These are phyloP conservation scores for Paraglomus brasilianum DNA, from an alignment of 192 early-diverging fungal genomes.

Conservation along the genomic window DNA sequence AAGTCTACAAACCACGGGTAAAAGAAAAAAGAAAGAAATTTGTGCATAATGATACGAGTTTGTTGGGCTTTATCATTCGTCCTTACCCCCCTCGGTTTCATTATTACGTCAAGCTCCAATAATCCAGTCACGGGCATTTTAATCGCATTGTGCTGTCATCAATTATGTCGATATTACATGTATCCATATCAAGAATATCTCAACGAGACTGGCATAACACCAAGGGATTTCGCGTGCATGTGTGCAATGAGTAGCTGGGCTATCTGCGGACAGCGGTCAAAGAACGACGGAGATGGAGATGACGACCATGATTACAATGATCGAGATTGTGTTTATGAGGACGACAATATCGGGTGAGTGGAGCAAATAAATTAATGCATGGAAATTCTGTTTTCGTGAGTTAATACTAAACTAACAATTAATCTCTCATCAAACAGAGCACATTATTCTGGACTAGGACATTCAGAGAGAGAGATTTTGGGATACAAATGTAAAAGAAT, in stretches of 20 bases:
- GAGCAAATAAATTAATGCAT: not conserved
- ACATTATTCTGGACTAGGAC: conserved; percentile 72
- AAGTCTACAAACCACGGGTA: conserved; percentile 33
- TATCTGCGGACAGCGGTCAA: conserved; percentile 50
- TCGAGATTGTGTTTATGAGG: conserved; percentile 36
- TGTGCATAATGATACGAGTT: not conserved
- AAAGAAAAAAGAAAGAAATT: not conserved
- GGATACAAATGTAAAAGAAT: conserved; percentile 76
- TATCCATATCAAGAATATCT: conserved; percentile 69
- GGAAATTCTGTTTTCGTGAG: not conserved
- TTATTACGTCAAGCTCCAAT: conserved; percentile 26
- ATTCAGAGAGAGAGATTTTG: conserved; percentile 57
- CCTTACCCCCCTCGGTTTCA: not conserved
- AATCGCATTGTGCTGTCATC: conserved; percentile 92
- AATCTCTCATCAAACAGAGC: conserved; percentile 33
- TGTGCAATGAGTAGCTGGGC: conserved; percentile 80
- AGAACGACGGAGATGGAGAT: conserved; percentile 37
- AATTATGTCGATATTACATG: conserved; percentile 69
- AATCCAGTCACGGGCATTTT: conserved; percentile 64
- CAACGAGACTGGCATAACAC: conserved; percentile 46
- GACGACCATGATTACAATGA: conserved; percentile 31
- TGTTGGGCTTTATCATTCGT: not conserved
- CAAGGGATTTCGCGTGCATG: conserved; percentile 62
- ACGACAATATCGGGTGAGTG: conserved; percentile 37
- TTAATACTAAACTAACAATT: not conserved